Conservation (phyloP, 164 flowering plant genomes). For the Annona squamosa region DNA sequence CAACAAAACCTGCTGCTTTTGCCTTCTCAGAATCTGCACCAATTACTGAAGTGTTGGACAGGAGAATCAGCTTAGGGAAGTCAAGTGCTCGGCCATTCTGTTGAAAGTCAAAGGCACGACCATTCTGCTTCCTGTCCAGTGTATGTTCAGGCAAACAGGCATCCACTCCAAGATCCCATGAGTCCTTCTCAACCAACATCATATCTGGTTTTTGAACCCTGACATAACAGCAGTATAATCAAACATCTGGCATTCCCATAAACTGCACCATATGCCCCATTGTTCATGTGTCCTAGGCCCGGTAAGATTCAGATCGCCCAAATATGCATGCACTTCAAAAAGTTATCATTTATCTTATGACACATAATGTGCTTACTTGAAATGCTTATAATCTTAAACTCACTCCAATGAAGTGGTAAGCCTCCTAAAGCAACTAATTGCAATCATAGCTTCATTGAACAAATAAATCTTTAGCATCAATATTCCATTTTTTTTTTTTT, state of each 20-base stretch:
- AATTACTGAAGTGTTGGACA: constrained; percentile 66
- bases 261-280: background rate
- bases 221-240: constrained; percentile 11
- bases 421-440: background rate
- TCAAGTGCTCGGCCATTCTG: constrained; percentile 28
- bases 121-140: constrained; percentile 36
- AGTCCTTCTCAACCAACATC: constrained; percentile 79
- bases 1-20: constrained; percentile 65
- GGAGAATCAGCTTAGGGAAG: constrained; percentile 61
- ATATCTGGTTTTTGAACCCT: constrained; percentile 50
- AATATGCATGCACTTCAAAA: background rate
- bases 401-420: too few species aligned
- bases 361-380: background rate
- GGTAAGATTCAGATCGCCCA: background rate
- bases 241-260: background rate
- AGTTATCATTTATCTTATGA: background rate
- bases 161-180: constrained; percentile 49
- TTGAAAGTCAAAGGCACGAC: constrained; percentile 29
- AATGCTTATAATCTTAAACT: too few species aligned
- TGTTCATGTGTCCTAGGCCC: background rate
- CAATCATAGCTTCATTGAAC: background rate
- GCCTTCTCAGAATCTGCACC: constrained; percentile 51
- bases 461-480: too few species aligned
- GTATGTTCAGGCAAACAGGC: constrained; percentile 14
- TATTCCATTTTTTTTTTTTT: too few species aligned